Evolutionary conservation across 2,329 filamentous ascomycete genomes (phyloP).

Genomic region (Tetracladium maxilliforme): DNA sequence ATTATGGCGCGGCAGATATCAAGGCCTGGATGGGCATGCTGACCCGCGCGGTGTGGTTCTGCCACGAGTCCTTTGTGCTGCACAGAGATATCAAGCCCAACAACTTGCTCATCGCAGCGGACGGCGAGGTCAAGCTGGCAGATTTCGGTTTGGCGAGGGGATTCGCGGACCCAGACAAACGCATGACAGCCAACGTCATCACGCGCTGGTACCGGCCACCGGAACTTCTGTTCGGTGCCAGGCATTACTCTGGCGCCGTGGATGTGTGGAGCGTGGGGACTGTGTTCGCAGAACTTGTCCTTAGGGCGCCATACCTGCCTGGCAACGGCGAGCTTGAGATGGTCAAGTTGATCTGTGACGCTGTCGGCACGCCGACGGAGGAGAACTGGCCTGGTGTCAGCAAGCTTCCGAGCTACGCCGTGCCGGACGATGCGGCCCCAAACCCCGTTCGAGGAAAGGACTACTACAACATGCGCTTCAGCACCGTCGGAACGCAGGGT

Average conservation of each 20-base stretch:
- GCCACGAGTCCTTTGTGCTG: slow-evolving; percentile 84
- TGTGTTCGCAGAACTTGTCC: slow-evolving; percentile 82
- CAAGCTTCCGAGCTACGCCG: slow-evolving; percentile 66
- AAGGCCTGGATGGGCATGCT: slow-evolving; percentile 99
- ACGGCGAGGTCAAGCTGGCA: slow-evolving; percentile 87
- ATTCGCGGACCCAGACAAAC: slow-evolving; percentile 75
- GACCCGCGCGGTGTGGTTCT: slow-evolving; percentile 86
- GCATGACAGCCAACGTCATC: slow-evolving; percentile 91
- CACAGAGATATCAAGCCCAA: slow-evolving; percentile 99
- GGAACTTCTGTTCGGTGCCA: slow-evolving; percentile 81
- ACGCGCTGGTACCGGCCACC: slow-evolving; percentile 94
- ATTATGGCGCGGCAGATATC: slow-evolving; percentile 79
- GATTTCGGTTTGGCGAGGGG: slow-evolving; percentile 91
- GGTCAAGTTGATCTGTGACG: slow-evolving; percentile 68
- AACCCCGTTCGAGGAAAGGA: slow-evolving; percentile 50
- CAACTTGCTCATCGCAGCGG: slow-evolving; percentile 86
- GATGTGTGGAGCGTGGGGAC: slow-evolving; percentile 90
- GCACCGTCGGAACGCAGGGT: slow-evolving; percentile 65
- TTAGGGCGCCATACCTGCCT: slow-evolving; percentile 70
- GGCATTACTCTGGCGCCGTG: slow-evolving; percentile 79
- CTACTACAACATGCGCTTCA: slow-evolving; percentile 64
- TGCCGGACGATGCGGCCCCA: slow-evolving; percentile 33
- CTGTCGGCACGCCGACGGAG: slow-evolving; percentile 81
- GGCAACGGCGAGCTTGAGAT: slow-evolving; percentile 80
- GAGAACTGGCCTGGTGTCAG: slow-evolving; percentile 91